Percentiles rank a stretch among this genome's conserved stretches.
These are phyloP conservation scores for Trifolium dubium DNA, from an alignment of 306 rosid species.

Conservation along the genomic window DNA sequence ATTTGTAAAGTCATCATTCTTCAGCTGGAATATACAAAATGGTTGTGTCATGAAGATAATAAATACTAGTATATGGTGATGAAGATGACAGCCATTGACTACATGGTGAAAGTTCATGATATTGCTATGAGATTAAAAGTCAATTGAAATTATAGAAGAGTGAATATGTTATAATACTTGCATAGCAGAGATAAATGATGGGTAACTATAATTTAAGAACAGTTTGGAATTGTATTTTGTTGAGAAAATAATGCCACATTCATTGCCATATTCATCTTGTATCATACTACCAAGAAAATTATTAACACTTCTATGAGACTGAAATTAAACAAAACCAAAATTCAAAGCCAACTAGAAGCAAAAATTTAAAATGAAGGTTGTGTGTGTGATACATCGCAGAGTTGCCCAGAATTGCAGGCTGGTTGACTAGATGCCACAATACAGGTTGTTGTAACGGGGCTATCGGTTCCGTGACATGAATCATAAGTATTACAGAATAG, in stretches of 20 bases:
- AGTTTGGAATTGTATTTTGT: background rate
- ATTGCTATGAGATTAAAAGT: background rate
- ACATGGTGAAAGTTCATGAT: no score
- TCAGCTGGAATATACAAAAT: background rate
- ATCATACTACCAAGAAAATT: background rate
- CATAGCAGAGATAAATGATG: background rate
- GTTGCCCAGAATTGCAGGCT: background rate
- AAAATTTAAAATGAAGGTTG: background rate
- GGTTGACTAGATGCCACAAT: background rate
- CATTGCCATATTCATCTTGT: background rate
- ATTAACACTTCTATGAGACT: background rate
- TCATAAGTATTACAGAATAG: slow-evolving; percentile 7
- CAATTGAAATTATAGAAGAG: background rate
- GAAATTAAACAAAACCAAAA: background rate
- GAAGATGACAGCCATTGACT: background rate
- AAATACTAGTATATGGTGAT: no score
- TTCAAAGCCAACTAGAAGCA: background rate
- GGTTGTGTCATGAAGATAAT: no score
- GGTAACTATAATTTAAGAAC: background rate
- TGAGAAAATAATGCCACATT: background rate
- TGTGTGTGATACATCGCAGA: background rate
- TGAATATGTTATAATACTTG: background rate
- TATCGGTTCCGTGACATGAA: background rate
- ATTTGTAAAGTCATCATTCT: background rate
- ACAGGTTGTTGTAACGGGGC: background rate